Conservation (phyloP, 805 yeast species). For the Barnettozyma sp. region DNA sequence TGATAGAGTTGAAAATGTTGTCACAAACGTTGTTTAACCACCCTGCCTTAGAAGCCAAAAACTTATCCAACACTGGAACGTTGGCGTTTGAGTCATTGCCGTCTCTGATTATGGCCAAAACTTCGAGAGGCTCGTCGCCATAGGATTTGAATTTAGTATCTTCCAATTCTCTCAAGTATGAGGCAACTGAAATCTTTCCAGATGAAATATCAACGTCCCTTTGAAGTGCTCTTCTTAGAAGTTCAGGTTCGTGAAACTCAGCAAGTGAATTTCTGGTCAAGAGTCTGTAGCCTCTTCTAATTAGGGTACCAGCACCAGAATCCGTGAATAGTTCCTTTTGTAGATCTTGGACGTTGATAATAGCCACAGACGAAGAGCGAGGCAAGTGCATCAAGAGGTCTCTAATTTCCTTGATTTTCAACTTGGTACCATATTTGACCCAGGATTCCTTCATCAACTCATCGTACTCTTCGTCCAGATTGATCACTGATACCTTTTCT, state of each 20-base stretch:
- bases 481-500: slow-evolving; percentile 82
- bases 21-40: slow-evolving; percentile 98
- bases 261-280: slow-evolving; percentile 59
- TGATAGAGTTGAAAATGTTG: slow-evolving; percentile 79
- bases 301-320: slow-evolving; percentile 98
- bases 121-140: slow-evolving; percentile 95
- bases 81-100: slow-evolving; percentile 30
- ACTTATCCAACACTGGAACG: slow-evolving; percentile 73
- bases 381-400: slow-evolving; percentile 92
- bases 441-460: slow-evolving; percentile 86
- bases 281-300: slow-evolving; percentile 93
- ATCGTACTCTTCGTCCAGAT: slow-evolving; percentile 94
- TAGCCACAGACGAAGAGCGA: slow-evolving; percentile 95
- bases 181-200: slow-evolving; percentile 69
- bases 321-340: slow-evolving; percentile 98
- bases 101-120: slow-evolving; percentile 73
- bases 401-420: slow-evolving; percentile 93
- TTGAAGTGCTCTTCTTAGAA: slow-evolving; percentile 66
- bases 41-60: slow-evolving; percentile 80
- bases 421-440: slow-evolving; percentile 98
- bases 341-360: slow-evolving; percentile 87
- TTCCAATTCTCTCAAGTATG: slow-evolving; percentile 71
- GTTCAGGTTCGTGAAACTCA: slow-evolving; percentile 68
- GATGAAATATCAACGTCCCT: slow-evolving; percentile 70
- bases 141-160: slow-evolving; percentile 60